Evolutionary conservation across 2,329 filamentous ascomycete genomes (phyloP).

Genomic region (Neofusicoccum sp.): DNA sequence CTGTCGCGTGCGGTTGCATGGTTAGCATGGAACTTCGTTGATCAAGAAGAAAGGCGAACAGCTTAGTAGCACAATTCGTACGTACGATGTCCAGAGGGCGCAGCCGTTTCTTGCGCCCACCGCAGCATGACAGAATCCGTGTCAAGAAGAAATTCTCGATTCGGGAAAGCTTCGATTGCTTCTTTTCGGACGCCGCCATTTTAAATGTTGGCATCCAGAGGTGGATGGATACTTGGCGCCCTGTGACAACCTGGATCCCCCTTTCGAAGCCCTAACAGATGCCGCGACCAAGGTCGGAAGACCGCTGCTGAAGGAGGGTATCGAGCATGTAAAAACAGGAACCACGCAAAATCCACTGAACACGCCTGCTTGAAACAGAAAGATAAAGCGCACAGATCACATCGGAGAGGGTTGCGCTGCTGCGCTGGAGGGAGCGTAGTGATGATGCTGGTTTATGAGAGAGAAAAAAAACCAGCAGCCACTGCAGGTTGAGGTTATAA

Average conservation of each 20-base stretch:
- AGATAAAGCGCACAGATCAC: not conserved
- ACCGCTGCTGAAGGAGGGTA: slow-evolving; percentile 8
- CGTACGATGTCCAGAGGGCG: slow-evolving; percentile 26
- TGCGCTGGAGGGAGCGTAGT: not conserved
- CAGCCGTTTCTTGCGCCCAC: slow-evolving; percentile 17
- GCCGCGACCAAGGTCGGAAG: slow-evolving; percentile 6
- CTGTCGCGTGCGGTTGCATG: not conserved
- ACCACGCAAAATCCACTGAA: slow-evolving; percentile 12
- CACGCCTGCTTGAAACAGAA: slow-evolving; percentile 9
- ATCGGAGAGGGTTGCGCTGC: not conserved
- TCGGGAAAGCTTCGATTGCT: not conserved
- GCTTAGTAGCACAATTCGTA: not conserved
- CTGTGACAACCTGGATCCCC: not conserved
- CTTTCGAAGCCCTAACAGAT: not conserved
- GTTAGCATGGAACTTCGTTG: not conserved
- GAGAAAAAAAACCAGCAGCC: slow-evolving; percentile 16
- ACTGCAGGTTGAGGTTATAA: slow-evolving; percentile 10
- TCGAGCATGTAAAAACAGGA: slow-evolving; percentile 12
- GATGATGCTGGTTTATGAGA: not conserved
- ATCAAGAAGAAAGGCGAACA: too few species aligned
- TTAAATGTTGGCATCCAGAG: not conserved
- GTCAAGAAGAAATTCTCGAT: slow-evolving; percentile 19
- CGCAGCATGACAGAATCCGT: slow-evolving; percentile 28
- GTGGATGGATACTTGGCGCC: slow-evolving; percentile 1
- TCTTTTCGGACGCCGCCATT: not conserved